Base-by-base conservation (phyloP, 2,329 filamentous ascomycete genomes). In the Hymenoscyphus scutula region DNA sequence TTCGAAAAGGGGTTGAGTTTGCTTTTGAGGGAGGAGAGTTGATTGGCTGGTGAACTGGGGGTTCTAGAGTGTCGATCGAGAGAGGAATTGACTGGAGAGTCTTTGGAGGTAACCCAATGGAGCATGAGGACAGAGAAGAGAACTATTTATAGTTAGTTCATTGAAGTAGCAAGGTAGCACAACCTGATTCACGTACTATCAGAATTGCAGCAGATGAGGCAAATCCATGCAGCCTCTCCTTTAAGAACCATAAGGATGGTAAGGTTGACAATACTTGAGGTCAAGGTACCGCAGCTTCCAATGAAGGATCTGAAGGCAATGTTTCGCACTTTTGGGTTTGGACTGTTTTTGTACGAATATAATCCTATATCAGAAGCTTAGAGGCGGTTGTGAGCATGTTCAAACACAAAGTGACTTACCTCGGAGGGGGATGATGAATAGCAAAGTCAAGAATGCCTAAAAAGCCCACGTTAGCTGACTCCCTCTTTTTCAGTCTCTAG, bases 141-240 rank as follows among this genome's bases (percentile, higher is more conserved):
- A 19, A 86, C 83, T 62, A n/a, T 17, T 10, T 17, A 5, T 7
- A 15, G 30, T 17, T 38, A 29, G 34, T 11, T 30, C 82, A 32
- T 23, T 10, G 4, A 23, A 29, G 25, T 34, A 45, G 25, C 7
- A 32, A 25, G 29, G 29, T 27, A 45, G 13, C 56, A 23, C 17
- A 45, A 34, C 55, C 7, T 37, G 19, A 62, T 38, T 29, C 74
- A 56, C 58, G 7, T 19, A 60, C 80, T 56, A 70, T 88, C 85
- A 64, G 80, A 80, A 68, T 87, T 88, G 70, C 86, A 89, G 69
- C 83, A 84, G 76, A 86, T 84, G 15, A 88, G 77, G 67, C 85
- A 88, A 3, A 88, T 79, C 85, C 85, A 89, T 5, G 82, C 84
- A 3, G 82, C 84, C 71, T 88, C 85, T 27, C 85, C 85, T 30